These are phyloP conservation scores for Teunomyces panamensis DNA, from an alignment of 805 yeast genomes.

Conservation along the genomic window DNA sequence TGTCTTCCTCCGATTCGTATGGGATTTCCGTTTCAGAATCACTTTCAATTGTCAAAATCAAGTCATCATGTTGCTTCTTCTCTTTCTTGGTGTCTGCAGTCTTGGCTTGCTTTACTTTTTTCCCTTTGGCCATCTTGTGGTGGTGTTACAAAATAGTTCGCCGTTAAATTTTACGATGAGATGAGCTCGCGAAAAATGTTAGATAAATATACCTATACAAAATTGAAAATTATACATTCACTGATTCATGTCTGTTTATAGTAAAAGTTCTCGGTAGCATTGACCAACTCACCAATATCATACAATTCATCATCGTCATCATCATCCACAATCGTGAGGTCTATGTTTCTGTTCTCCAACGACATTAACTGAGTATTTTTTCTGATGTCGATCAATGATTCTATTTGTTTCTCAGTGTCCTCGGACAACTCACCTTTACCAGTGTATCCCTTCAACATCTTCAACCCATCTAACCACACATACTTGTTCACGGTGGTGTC, in stretches of 20 bases:
- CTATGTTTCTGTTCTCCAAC: constrained; percentile 25
- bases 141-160: background rate
- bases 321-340: constrained; percentile 17
- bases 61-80: constrained; percentile 38
- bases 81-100: constrained; percentile 1
- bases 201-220: background rate
- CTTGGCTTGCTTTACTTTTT: constrained; percentile 1
- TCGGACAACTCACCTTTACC: constrained; percentile 31
- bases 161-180: background rate
- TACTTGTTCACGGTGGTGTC: constrained; percentile 67
- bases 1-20: constrained; percentile 21
- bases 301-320: constrained; percentile 28
- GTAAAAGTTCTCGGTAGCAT: constrained; percentile 22
- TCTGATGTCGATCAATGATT: constrained; percentile 33
- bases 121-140: constrained; percentile 9
- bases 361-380: constrained; percentile 39
- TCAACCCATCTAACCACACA: constrained; percentile 79
- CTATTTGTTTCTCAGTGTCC: constrained; percentile 37
- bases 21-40: constrained; percentile 55
- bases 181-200: constrained; percentile 3
- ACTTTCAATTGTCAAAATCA: constrained; percentile 74
- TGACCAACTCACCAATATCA: constrained; percentile 24
- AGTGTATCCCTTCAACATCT: constrained; percentile 39
- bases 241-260: constrained; percentile 12
- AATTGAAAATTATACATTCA: background rate